phyloP scores from a whole-genome alignment of 2,329 filamentous ascomycete genomes.

The Pseudogymnoascus sp. region DNA sequence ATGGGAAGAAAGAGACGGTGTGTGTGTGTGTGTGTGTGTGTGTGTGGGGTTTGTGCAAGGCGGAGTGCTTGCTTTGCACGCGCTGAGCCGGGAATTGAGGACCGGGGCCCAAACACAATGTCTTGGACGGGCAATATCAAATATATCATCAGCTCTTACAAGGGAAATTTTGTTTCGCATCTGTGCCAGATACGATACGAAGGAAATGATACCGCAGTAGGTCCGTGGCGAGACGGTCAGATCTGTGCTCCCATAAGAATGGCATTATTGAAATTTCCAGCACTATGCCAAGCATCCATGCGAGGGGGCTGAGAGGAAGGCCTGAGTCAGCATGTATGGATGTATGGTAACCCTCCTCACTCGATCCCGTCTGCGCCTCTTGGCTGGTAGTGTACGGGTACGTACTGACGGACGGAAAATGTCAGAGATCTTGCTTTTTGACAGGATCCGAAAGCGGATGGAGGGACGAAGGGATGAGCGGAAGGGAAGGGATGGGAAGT shows the following conservation, averaged over 20 bases:
- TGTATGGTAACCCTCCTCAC: background rate
- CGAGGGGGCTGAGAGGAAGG: background rate
- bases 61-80: background rate
- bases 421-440: background rate
- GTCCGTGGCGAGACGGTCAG: background rate
- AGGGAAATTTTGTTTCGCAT: slow-evolving; percentile 3
- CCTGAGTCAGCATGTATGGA: background rate
- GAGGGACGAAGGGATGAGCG: background rate
- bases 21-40: background rate
- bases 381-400: background rate
- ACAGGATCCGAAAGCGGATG: background rate
- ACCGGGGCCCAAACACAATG: background rate
- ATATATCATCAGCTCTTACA: slow-evolving; percentile 1
- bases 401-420: background rate
- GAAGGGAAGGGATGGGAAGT: background rate
- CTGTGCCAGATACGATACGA: background rate
- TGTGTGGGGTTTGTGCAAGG: background rate
- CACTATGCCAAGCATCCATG: background rate
- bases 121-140: background rate
- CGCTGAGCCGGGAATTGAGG: background rate
- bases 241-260: slow-evolving; percentile 2
- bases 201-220: background rate
- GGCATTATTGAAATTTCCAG: background rate
- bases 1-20: background rate
- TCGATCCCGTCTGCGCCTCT: background rate